These are phyloP conservation scores for Maudiozyma humilis DNA, from an alignment of 1,139 yeast species.

Conservation along the genomic window DNA sequence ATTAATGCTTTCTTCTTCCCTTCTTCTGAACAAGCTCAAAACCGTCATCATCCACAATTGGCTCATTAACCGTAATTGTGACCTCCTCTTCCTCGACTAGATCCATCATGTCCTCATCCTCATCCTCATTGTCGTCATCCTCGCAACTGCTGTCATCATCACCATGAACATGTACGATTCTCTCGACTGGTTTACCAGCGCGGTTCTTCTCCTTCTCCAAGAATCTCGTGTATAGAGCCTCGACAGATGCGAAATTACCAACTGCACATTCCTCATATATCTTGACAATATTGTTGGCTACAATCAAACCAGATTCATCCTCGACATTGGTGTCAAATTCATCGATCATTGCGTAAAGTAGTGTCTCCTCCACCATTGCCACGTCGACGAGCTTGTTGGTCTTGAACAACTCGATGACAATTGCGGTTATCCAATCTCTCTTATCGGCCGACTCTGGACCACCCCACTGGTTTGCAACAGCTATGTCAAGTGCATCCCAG, in stretches of 20 bases:
- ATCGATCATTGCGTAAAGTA: conserved; percentile 85
- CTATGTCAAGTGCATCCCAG: conserved; percentile 84
- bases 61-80: conserved; percentile 33
- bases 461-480: conserved; percentile 97
- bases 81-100: conserved; percentile 27
- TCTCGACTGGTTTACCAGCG: conserved; percentile 28
- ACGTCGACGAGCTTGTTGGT: conserved; percentile 57
- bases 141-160: conserved; percentile 45
- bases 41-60: conserved; percentile 86
- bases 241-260: conserved; percentile 48
- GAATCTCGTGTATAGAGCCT: conserved; percentile 53
- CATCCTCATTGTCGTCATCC: conserved; percentile 35
- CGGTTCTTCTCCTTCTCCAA: conserved; percentile 41
- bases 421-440: conserved; percentile 89
- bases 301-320: conserved; percentile 74
- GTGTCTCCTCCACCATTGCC: conserved; percentile 73
- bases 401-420: conserved; percentile 70
- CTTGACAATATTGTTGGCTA: conserved; percentile 59
- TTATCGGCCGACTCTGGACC: conserved; percentile 86
- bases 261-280: conserved; percentile 57
- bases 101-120: conserved; percentile 32
- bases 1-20: conserved; percentile 38
- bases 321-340: conserved; percentile 86
- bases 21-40: conserved; percentile 76
- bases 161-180: conserved; percentile 36